A percentile compares a stretch with the other conserved stretches of the same genome.
Conservation (phyloP, 208 protist species). For the Acanthamoeba lenticulata region DNA sequence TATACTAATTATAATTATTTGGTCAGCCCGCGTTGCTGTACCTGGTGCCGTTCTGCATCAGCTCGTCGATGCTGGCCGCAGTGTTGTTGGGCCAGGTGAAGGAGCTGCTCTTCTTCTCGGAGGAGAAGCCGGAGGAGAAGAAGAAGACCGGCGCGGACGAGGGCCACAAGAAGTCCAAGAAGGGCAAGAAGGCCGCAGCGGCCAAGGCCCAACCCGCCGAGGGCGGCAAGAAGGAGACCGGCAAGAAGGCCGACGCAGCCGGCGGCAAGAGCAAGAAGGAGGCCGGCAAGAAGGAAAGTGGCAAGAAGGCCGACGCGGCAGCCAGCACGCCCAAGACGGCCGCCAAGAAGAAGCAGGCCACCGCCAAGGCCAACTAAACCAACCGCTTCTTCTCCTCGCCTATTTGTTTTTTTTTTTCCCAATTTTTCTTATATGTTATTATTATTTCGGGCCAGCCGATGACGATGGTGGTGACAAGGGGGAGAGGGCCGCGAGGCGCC, state of each 20-base stretch:
- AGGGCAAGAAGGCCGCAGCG: slow-evolving; percentile 15
- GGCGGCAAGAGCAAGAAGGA: background rate
- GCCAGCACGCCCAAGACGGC: too few species aligned
- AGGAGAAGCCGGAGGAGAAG: slow-evolving; percentile 64
- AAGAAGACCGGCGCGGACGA: background rate
- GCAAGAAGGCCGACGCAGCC: background rate
- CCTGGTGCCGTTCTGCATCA: slow-evolving; percentile 84
- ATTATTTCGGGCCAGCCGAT: too few species aligned
- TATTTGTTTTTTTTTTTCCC: too few species aligned
- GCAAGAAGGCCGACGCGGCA: background rate
- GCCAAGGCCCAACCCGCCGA: background rate
- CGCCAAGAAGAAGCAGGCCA: background rate
- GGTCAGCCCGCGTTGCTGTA: slow-evolving; percentile 86
- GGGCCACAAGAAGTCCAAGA: background rate
- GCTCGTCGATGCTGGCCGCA: slow-evolving; percentile 72
- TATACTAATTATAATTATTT: background rate
- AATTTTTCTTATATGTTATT: too few species aligned
- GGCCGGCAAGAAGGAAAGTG: background rate
- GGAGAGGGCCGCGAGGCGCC: too few species aligned
- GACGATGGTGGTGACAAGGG: too few species aligned
- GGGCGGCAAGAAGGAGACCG: background rate
- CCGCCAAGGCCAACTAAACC: background rate
- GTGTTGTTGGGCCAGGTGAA: slow-evolving; percentile 78
- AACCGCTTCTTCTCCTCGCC: too few species aligned
- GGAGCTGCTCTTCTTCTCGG: slow-evolving; percentile 74